A percentile compares a stretch with the other conserved stretches of the same genome.
Evolutionary conservation across 176 grass and related monocot genomes (phyloP).

Genomic region (Oryza meridionalis): DNA sequence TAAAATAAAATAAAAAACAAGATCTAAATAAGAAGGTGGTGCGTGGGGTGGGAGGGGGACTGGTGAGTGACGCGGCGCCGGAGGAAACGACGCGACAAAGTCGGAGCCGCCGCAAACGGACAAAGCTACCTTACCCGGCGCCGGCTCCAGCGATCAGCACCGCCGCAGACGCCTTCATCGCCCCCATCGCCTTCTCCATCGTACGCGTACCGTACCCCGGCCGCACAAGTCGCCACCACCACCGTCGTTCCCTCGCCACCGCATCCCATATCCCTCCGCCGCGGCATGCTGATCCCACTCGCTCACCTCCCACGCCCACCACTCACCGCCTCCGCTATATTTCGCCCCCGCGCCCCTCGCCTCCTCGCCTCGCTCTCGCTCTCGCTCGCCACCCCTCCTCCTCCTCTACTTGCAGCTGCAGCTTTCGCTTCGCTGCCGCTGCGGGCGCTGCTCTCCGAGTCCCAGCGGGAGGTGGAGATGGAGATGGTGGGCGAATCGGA

Average conservation of each 20-base stretch:
- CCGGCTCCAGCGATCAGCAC: neutral
- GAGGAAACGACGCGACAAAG: too few relatives aligned
- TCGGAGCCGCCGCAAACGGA: too few relatives aligned
- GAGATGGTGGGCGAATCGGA: constrained; percentile 28
- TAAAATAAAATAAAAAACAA: too few relatives aligned
- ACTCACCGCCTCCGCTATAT: neutral
- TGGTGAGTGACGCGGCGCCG: too few relatives aligned
- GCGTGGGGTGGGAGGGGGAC: too few relatives aligned
- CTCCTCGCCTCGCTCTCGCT: neutral
- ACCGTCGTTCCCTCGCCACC: neutral
- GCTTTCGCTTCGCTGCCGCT: neutral
- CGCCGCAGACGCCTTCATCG: constrained; percentile 2
- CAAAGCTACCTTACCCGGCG: neutral
- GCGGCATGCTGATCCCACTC: constrained; percentile 21
- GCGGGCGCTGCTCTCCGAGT: neutral
- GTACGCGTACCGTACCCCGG: neutral
- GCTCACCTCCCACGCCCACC: neutral
- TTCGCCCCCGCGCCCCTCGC: neutral
- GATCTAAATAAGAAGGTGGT: too few relatives aligned
- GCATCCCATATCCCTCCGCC: neutral
- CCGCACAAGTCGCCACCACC: neutral
- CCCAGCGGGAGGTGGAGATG: neutral
- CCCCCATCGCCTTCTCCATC: too few relatives aligned
- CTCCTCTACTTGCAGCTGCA: too few relatives aligned
- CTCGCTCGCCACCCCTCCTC: neutral